Evolutionary conservation across 805 yeast genomes (phyloP).

Genomic region (Starmerella davenportii): DNA sequence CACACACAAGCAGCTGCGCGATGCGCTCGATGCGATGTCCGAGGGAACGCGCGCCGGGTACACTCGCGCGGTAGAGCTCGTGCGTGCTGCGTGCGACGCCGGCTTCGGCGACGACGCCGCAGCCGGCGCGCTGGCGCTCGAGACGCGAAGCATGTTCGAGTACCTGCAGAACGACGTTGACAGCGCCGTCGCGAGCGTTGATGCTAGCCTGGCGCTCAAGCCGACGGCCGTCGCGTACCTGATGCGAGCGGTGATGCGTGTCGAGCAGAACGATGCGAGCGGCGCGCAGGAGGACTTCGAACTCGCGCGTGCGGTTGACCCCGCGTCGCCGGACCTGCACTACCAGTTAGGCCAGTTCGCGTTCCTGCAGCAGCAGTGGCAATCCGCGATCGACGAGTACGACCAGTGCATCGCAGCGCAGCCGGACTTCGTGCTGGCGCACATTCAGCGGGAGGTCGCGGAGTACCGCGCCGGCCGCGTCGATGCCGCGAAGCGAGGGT

Average conservation of each 20-base stretch:
- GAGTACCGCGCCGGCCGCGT: slow-evolving; percentile 57
- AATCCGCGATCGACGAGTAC: slow-evolving; percentile 56
- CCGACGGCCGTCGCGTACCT: slow-evolving; percentile 68
- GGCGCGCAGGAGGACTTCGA: slow-evolving; percentile 52
- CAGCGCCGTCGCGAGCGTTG: slow-evolving; percentile 44
- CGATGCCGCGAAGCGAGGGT: slow-evolving; percentile 43
- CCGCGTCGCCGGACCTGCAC: slow-evolving; percentile 61
- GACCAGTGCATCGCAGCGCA: slow-evolving; percentile 57
- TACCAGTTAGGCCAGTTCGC: slow-evolving; percentile 89
- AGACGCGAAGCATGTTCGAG: slow-evolving; percentile 64
- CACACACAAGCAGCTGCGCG: slow-evolving; percentile 45
- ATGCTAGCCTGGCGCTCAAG: slow-evolving; percentile 41
- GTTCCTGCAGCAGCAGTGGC: slow-evolving; percentile 61
- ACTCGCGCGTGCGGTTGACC: slow-evolving; percentile 49
- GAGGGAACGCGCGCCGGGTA: slow-evolving; percentile 36
- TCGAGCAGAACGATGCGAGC: slow-evolving; percentile 52
- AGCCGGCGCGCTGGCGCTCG: slow-evolving; percentile 52
- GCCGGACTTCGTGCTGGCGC: slow-evolving; percentile 61
- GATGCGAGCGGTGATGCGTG: slow-evolving; percentile 61
- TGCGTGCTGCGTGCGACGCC: slow-evolving; percentile 20
- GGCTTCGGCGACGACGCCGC: slow-evolving; percentile 9
- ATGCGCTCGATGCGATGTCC: slow-evolving; percentile 42
- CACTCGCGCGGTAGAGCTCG: slow-evolving; percentile 39
- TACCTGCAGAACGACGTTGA: slow-evolving; percentile 62
- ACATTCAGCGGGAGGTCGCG: slow-evolving; percentile 84